phyloP scores from a whole-genome alignment of 305 asterid species.

The Salvia sclarea region DNA sequence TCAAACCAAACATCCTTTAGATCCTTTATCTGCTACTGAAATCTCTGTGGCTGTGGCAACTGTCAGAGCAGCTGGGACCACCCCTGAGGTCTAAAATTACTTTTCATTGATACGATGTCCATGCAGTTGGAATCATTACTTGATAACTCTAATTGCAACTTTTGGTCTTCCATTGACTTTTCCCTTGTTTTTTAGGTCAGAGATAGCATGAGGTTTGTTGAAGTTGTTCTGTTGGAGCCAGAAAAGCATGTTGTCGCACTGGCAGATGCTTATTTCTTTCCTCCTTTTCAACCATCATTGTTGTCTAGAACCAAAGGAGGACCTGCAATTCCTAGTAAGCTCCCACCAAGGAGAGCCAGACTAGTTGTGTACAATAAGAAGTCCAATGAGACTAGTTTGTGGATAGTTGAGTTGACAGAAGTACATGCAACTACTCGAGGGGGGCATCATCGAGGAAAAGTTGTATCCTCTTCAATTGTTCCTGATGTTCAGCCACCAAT shows the following conservation, averaged over 20 bases:
- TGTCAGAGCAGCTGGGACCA: conserved; percentile 87
- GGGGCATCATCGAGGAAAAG: conserved; percentile 97
- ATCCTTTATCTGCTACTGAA: conserved; percentile 77
- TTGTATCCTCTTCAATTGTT: conserved; percentile 66
- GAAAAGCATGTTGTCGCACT: conserved; percentile 80
- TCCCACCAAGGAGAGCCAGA: conserved; percentile 91
- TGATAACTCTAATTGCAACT: background rate
- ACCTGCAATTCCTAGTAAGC: conserved; percentile 75
- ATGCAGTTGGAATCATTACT: conserved; percentile 17
- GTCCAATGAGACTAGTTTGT: conserved; percentile 88
- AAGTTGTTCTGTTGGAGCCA: conserved; percentile 91
- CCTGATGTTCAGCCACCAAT: conserved; percentile 98
- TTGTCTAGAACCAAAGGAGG: conserved; percentile 84
- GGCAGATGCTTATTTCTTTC: conserved; percentile 96
- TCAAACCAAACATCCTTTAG: conserved; percentile 80
- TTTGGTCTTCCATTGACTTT: conserved; percentile 18
- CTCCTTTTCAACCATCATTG: conserved; percentile 93
- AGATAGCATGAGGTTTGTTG: conserved; percentile 93
- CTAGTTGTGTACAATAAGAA: conserved; percentile 84
- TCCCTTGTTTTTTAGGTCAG: conserved; percentile 53
- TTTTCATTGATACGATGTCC: conserved; percentile 16
- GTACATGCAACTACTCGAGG: conserved; percentile 95
- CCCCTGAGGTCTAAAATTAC: conserved; percentile 65
- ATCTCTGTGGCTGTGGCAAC: conserved; percentile 77
- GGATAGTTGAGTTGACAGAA: conserved; percentile 92